Evolutionary conservation across 371 early-diverging fungal species (phyloP), one percentile per base, ranked within the genome.

Genomic region (Mortierella sp.): DNA sequence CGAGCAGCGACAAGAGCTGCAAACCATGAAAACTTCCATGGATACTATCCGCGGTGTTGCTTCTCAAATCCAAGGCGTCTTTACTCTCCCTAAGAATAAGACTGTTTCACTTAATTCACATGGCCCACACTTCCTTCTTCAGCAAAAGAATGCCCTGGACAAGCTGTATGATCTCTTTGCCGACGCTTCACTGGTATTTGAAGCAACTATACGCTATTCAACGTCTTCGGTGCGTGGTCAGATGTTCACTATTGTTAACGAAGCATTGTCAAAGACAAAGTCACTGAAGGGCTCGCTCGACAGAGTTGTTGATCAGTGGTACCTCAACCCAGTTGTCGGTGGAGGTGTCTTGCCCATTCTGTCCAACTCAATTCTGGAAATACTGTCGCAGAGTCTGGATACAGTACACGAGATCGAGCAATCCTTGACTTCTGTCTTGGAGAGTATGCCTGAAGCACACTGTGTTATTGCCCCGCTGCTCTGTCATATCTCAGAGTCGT

Each of bases 1-100:
- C 61, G 87, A 89, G 72, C 90, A 94, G 62, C 86, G 96, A 32
- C 65, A 77, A 28, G 64, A 85, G 17, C 67, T 91, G 9, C 79
- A 74, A 58, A 65, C 64, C 13, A 75, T 82, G 54, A 79, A 83
- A 57, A 54, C 68, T 8, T 57, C 80, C 6, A 82, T 74, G 69
- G 78, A 73, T 37, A 66, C 60, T 12, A 56, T 85, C 59, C 72
- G 75, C 3, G 83, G 83, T 10, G 64, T 78, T 19, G 67, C 76
- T n/a, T 54, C 69, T n/a, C 83, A 83, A 42, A 63, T 83, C 49
- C 69, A 72, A 45, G 65, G 64, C 19, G 66, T 80, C 54, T 76
- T 82, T 45, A 19, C 43, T 10, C 66, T 78, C 3, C 59, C 70
- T 6, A 62, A 67, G 62, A 57, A 53, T 37, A 61, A 67, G 61